A percentile compares a stretch with the other conserved stretches of the same genome.
These are phyloP conservation scores for Haematococcus lacustris DNA, from an alignment of 139 green algal genomes.

Conservation along the genomic window DNA sequence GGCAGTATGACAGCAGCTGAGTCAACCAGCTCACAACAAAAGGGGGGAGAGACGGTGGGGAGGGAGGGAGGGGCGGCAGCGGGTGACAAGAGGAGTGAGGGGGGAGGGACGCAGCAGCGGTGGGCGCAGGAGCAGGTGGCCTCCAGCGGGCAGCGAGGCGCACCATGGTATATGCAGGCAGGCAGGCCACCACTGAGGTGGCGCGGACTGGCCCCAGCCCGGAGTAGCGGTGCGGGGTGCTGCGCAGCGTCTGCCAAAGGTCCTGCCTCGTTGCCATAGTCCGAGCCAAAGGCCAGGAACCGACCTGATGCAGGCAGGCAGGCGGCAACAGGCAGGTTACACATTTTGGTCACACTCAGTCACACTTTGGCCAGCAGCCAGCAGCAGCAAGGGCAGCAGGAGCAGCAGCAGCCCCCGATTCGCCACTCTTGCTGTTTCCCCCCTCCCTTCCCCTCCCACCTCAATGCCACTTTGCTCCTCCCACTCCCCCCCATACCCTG, in stretches of 20 bases:
- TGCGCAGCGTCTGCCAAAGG: conserved; percentile 44
- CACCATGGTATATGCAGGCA: conserved; percentile 63
- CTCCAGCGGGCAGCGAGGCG: not conserved
- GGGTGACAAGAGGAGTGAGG: no score
- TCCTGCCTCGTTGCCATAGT: conserved; percentile 69
- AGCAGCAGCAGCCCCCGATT: no score
- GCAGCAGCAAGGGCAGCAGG: no score
- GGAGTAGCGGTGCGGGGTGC: conserved; percentile 6
- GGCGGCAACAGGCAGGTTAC: not conserved
- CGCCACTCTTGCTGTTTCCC: no score
- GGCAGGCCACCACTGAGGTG: conserved; percentile 87
- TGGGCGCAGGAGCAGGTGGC: not conserved
- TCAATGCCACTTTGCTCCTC: not conserved
- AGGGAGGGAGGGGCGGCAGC: no score
- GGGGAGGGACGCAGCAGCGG: not conserved
- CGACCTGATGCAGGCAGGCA: conserved; percentile 7
- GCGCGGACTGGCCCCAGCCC: conserved; percentile 37
- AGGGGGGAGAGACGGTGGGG: no score
- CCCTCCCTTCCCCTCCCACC: no score
- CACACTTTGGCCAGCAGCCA: no score
- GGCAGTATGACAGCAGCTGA: no score
- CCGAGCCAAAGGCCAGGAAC: conserved; percentile 87
- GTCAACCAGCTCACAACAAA: no score
- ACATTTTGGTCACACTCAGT: no score
- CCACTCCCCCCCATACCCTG: no score